Base-by-base conservation (phyloP, 495 filamentous ascomycete genomes). In the Aspergillus campestris region DNA sequence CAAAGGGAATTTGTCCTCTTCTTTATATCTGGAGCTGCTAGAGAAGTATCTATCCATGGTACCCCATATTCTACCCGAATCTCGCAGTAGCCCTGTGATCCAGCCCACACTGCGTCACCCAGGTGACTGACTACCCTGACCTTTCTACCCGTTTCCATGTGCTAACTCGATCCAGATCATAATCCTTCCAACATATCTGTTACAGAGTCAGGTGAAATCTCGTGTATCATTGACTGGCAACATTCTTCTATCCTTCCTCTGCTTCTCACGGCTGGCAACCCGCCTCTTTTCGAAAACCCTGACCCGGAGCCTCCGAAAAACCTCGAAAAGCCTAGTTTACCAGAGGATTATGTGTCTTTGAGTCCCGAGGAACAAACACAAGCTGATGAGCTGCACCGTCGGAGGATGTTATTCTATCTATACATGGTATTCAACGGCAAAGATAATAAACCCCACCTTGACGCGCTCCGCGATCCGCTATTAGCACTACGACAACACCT, bases 141-240 rank as follows among this genome's bases (percentile, higher is more conserved):
- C 38, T 41, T 6, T 10, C 31, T 41, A 39, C n/a, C n/a, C n/a
- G n/a, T n/a, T n/a, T n/a, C n/a, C n/a, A n/a, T n/a, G n/a, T n/a
- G n/a, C n/a, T n/a, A n/a, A n/a, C n/a, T n/a, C n/a, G n/a, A n/a
- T n/a, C n/a, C n/a, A n/a, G 44, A 47, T 32, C 24, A 32, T 13
- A 43, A 42, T 13, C 44, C 31, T 3, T 14, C 38, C n/a, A 47
- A 47, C n/a, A 32, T 47, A 8, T 40, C 40, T 27, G 30, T 47
- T 1, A 31, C 28, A 1, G 36, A 50, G 12, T 39, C 35, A 24
- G n/a, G 48, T 12, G 24, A 18, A 12, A 28, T 51, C 1, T 47
- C 43, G n/a, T 47, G 43, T 42, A 38, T 51, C 12, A 38, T 51
- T 11, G 49, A 51, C 43, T 51, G 49, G 44, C 43, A 51, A 33